These are phyloP conservation scores for Podospora tetraspora DNA, from an alignment of 495 filamentous ascomycete genomes.

Conservation along the genomic window DNA sequence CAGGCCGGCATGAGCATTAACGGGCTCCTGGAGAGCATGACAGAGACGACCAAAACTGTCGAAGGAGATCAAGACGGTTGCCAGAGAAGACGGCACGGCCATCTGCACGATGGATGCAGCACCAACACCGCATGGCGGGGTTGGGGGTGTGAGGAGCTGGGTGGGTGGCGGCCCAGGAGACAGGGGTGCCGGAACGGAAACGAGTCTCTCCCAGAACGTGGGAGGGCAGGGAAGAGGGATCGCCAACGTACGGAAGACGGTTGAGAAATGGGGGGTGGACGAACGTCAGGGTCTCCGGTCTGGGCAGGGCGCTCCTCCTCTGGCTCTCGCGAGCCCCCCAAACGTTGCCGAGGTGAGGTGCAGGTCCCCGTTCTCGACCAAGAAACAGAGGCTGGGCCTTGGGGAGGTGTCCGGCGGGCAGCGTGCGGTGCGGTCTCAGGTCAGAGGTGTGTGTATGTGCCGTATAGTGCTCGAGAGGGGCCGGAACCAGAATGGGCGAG, in stretches of 20 bases:
- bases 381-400: neutral
- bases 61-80: conserved; percentile 40
- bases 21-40: conserved; percentile 40
- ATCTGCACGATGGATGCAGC: conserved; percentile 34
- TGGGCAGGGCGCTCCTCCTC: conserved; percentile 8
- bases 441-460: conserved; percentile 26
- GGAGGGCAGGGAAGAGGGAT: conserved; percentile 29
- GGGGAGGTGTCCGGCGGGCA: neutral
- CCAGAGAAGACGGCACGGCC: conserved; percentile 33
- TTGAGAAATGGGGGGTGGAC: conserved; percentile 8
- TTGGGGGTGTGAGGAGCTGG: conserved; percentile 28
- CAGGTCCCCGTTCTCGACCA: neutral
- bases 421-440: conserved; percentile 13
- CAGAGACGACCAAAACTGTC: conserved; percentile 38
- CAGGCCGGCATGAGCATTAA: conserved; percentile 40
- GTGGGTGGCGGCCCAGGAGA: conserved; percentile 21
- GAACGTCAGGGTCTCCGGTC: conserved; percentile 7
- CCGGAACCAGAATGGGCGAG: conserved; percentile 24
- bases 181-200: conserved; percentile 30
- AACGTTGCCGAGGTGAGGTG: neutral
- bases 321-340: conserved; percentile 21
- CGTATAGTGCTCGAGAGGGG: conserved; percentile 35
- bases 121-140: conserved; percentile 37
- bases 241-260: conserved; percentile 28
- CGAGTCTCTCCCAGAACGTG: conserved; percentile 30